A percentile compares a stretch with the other conserved stretches of the same genome.
phyloP scores from a whole-genome alignment of 306 rosid genomes.

The Trichosanthes cucumerina region DNA sequence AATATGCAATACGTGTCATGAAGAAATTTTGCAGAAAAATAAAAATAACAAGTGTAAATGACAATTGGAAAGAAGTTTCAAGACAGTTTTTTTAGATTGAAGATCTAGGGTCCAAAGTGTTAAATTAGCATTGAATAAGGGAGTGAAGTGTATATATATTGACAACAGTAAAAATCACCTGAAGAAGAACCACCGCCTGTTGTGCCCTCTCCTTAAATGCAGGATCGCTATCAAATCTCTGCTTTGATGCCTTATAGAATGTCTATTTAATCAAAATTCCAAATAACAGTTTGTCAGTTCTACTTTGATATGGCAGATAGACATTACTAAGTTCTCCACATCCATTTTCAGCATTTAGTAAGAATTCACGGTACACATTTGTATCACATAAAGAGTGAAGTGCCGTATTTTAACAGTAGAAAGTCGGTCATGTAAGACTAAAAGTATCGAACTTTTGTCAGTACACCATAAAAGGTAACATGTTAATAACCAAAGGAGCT shows the following conservation, averaged over 20 bases:
- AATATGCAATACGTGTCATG: not conserved
- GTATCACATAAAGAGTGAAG: not conserved
- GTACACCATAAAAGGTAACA: not conserved
- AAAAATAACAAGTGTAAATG: not conserved
- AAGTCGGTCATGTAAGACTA: not conserved
- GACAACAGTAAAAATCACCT: slow-evolving; percentile 34
- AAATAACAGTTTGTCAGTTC: slow-evolving; percentile 3
- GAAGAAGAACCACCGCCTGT: slow-evolving; percentile 76
- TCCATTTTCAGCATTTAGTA: slow-evolving; percentile 1
- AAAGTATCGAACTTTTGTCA: not conserved
- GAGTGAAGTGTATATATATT: not conserved
- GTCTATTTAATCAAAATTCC: slow-evolving; percentile 22
- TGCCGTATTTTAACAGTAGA: not conserved
- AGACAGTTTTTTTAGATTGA: not conserved
- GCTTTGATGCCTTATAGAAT: slow-evolving; percentile 82
- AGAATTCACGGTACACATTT: not conserved
- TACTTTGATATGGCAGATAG: no score
- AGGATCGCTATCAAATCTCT: slow-evolving; percentile 71
- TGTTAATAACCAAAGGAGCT: slow-evolving; percentile 3
- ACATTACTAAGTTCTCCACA: not conserved
- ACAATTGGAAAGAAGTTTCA: not conserved
- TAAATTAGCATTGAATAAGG: not conserved
- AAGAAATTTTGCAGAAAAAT: not conserved
- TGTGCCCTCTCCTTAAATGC: slow-evolving; percentile 84
- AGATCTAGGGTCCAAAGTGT: not conserved